A percentile compares a stretch with the other conserved stretches of the same genome.
These are phyloP conservation scores for Hymenotorrendiella dingleyae DNA, from an alignment of 2,329 filamentous ascomycete genomes.

Conservation along the genomic window DNA sequence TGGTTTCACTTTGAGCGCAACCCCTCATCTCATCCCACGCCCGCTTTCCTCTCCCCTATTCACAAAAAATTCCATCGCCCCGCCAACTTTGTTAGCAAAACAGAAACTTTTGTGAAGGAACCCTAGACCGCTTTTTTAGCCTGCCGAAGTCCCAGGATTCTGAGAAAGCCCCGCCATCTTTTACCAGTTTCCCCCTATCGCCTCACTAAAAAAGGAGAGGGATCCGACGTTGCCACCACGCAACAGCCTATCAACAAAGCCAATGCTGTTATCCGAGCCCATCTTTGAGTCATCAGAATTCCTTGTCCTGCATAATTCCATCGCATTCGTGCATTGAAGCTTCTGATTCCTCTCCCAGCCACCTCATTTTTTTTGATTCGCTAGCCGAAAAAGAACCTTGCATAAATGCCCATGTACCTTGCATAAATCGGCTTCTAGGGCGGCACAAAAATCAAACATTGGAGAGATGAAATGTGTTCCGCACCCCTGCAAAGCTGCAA, in stretches of 20 bases:
- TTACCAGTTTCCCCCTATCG: neutral
- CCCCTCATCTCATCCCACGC: too few relatives aligned
- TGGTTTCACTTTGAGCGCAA: too few relatives aligned
- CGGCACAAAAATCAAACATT: neutral
- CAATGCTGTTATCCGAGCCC: neutral
- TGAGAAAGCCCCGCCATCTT: neutral
- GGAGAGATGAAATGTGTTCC: too few relatives aligned
- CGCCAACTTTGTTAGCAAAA: neutral
- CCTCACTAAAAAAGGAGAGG: neutral
- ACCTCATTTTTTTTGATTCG: conserved; percentile 5
- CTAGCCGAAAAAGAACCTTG: neutral
- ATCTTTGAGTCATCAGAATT: conserved; percentile 13
- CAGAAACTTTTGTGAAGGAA: conserved; percentile 2
- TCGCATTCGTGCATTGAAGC: conserved; percentile 6
- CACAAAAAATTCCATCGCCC: too few relatives aligned
- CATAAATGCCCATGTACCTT: conserved; percentile 5
- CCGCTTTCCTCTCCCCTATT: neutral
- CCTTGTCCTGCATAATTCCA: conserved; percentile 11
- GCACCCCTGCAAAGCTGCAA: conserved; percentile 17
- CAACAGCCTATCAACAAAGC: conserved; percentile 9
- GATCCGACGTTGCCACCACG: conserved; percentile 8
- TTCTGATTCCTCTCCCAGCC: conserved; percentile 6
- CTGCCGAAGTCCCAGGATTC: neutral
- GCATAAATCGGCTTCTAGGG: conserved; percentile 3
- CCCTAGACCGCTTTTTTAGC: conserved; percentile 4